Percentiles rank a stretch among this genome's conserved stretches.
Evolutionary conservation across 768 basidiomycete genomes (phyloP).

Genomic region (Boletus pseudopeckii): DNA sequence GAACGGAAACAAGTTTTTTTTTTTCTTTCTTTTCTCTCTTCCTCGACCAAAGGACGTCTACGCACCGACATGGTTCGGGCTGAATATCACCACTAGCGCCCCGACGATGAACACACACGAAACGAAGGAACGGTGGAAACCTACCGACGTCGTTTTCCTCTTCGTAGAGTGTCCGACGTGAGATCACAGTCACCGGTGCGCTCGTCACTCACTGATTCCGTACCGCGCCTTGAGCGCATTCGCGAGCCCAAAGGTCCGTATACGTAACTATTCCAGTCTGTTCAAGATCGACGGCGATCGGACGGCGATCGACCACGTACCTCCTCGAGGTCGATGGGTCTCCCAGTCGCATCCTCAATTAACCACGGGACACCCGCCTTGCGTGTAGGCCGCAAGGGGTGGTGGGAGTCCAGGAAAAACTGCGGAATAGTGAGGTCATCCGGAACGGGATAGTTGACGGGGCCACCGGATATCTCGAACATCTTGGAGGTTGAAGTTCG

Average conservation of each 20-base stretch:
- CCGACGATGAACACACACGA: slow-evolving; percentile 4
- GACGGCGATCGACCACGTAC: slow-evolving; percentile 30
- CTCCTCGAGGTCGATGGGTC: slow-evolving; percentile 43
- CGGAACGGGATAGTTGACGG: slow-evolving; percentile 44
- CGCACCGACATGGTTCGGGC: slow-evolving; percentile 62
- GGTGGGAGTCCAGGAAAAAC: slow-evolving; percentile 52
- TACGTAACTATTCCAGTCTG: slow-evolving; percentile 29
- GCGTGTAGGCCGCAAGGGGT: slow-evolving; percentile 44
- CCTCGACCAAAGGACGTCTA: neutral
- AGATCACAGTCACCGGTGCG: slow-evolving; percentile 1
- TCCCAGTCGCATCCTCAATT: slow-evolving; percentile 54
- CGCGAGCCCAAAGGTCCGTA: slow-evolving; percentile 49
- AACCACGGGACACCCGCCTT: slow-evolving; percentile 50
- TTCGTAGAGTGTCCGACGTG: slow-evolving; percentile 18
- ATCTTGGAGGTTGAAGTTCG: neutral
- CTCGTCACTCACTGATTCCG: slow-evolving; percentile 41
- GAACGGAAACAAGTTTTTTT: neutral
- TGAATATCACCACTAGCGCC: slow-evolving; percentile 54
- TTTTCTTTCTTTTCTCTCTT: too few species aligned
- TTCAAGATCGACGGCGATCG: neutral
- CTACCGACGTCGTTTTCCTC: slow-evolving; percentile 53
- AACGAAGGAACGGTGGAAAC: slow-evolving; percentile 5
- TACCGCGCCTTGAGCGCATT: slow-evolving; percentile 50
- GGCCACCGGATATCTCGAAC: slow-evolving; percentile 27
- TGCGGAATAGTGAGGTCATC: slow-evolving; percentile 65